These are phyloP conservation scores for Otatea glauca DNA, from an alignment of 176 grass and related monocot species.

Conservation along the genomic window DNA sequence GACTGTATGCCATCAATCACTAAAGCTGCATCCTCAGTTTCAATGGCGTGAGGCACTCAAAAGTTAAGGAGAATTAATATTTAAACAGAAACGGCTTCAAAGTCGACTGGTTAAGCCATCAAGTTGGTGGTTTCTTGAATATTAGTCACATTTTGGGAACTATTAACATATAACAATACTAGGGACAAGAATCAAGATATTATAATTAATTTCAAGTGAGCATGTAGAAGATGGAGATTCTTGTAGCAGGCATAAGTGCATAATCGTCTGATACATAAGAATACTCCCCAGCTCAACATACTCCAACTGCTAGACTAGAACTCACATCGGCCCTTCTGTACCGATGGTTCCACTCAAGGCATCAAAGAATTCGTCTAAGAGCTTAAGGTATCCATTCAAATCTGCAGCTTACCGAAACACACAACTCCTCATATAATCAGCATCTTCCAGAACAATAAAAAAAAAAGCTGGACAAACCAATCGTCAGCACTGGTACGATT, in stretches of 20 bases:
- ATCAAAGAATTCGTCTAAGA: not conserved
- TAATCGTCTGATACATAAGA: not conserved
- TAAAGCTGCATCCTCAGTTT: constrained; percentile 10
- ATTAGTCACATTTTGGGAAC: not conserved
- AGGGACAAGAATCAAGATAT: no score
- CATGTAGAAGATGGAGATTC: not conserved
- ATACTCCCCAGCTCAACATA: not conserved
- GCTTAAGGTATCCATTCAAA: not conserved
- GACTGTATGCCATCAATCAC: not conserved
- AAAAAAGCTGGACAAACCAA: not conserved
- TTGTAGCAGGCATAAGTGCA: not conserved
- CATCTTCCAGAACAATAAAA: not conserved
- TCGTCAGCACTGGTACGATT: not conserved
- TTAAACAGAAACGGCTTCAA: constrained; percentile 3
- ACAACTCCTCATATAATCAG: not conserved
- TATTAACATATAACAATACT: not conserved
- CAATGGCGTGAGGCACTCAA: not conserved
- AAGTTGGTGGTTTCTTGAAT: not conserved
- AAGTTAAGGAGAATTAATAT: not conserved
- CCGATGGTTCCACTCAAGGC: not conserved
- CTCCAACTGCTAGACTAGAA: not conserved
- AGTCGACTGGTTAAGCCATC: constrained; percentile 31
- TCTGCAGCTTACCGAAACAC: not conserved
- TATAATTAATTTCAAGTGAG: not conserved
- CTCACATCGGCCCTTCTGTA: not conserved